Percentiles rank a stretch among this genome's conserved stretches.
Evolutionary conservation across 352 stramenopile species (phyloP).

Genomic region (Globisporangium splendens): DNA sequence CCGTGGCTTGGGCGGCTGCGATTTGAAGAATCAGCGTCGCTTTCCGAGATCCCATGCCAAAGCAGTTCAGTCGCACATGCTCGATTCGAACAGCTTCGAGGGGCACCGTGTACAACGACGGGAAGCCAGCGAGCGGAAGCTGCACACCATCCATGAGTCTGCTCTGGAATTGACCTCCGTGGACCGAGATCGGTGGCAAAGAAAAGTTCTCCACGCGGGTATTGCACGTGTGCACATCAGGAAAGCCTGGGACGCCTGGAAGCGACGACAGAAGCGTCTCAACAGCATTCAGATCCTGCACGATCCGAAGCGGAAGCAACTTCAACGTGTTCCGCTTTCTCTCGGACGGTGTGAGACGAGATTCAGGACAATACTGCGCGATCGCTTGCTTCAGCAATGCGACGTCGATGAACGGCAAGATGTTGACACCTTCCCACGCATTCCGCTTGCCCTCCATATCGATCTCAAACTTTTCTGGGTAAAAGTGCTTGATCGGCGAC

Average conservation of each 20-base stretch:
- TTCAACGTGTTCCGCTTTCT: slow-evolving; percentile 85
- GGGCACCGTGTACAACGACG: slow-evolving; percentile 63
- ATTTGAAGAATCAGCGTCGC: slow-evolving; percentile 72
- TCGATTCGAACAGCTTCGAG: slow-evolving; percentile 56
- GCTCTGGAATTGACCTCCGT: slow-evolving; percentile 65
- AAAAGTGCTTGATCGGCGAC: slow-evolving; percentile 96
- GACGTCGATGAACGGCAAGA: slow-evolving; percentile 98
- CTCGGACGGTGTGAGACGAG: slow-evolving; percentile 89
- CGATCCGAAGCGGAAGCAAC: slow-evolving; percentile 73
- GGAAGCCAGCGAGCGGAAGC: slow-evolving; percentile 72
- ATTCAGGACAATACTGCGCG: slow-evolving; percentile 86
- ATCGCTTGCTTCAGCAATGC: slow-evolving; percentile 91
- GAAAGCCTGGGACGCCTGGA: slow-evolving; percentile 53
- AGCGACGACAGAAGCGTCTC: slow-evolving; percentile 70
- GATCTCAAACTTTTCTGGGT: slow-evolving; percentile 82
- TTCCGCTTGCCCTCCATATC: slow-evolving; percentile 92
- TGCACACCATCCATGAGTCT: slow-evolving; percentile 70
- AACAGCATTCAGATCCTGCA: slow-evolving; percentile 71
- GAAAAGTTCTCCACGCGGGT: slow-evolving; percentile 57
- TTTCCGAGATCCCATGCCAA: slow-evolving; percentile 88
- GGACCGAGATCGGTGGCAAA: slow-evolving; percentile 38
- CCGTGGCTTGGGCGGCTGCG: slow-evolving; percentile 16
- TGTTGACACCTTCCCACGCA: slow-evolving; percentile 98
- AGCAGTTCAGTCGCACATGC: slow-evolving; percentile 91
- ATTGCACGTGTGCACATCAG: slow-evolving; percentile 62